Conservation (phyloP, 805 yeast species). For the Kodamaea lidongshanica region DNA sequence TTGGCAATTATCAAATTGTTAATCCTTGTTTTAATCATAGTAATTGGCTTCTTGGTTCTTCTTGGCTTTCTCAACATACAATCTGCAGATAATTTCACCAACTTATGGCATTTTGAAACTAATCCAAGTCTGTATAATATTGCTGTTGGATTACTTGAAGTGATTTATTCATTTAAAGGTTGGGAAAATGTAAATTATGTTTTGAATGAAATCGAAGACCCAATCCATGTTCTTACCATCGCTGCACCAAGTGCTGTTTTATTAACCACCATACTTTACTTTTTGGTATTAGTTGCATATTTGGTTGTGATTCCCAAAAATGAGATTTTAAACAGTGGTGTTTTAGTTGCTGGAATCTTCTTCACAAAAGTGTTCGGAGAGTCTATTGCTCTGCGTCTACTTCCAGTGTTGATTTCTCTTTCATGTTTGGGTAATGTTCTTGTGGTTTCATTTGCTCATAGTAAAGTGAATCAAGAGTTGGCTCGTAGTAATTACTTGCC, state of each 20-base stretch:
- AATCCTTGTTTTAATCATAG: conserved; percentile 44
- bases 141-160: conserved; percentile 52
- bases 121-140: conserved; percentile 39
- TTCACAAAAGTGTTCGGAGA: conserved; percentile 55
- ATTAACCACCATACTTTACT: conserved; percentile 47
- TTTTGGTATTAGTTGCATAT: conserved; percentile 53
- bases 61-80: conserved; percentile 22
- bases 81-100: conserved; percentile 20
- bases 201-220: conserved; percentile 51
- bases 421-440: conserved; percentile 61
- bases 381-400: conserved; percentile 39
- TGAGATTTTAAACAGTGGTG: conserved; percentile 49
- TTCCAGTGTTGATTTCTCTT: conserved; percentile 53
- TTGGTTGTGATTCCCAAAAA: conserved; percentile 47
- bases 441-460: conserved; percentile 58
- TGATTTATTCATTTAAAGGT: conserved; percentile 61
- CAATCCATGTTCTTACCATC: conserved; percentile 48
- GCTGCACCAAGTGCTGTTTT: conserved; percentile 58
- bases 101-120: conserved; percentile 26
- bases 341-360: conserved; percentile 57
- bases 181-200: conserved; percentile 70
- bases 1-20: conserved; percentile 51
- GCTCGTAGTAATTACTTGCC: conserved; percentile 50
- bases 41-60: conserved; percentile 40
- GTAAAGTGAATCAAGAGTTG: conserved; percentile 52